These are phyloP conservation scores for Skeletonema grethae DNA, from an alignment of 108 stramenopile species.

Conservation along the genomic window DNA sequence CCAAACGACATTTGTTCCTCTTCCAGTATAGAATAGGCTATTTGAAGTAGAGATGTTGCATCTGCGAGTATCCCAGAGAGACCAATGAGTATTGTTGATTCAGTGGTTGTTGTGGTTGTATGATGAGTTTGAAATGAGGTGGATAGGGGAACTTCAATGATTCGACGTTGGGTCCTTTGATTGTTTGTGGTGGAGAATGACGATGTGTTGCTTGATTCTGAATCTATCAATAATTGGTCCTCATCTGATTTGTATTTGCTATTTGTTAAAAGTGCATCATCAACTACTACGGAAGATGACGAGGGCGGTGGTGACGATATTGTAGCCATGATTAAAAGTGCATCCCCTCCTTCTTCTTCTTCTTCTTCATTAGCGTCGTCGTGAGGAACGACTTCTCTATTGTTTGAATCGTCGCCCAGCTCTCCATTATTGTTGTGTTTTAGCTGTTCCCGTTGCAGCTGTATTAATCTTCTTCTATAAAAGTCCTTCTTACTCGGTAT, in stretches of 20 bases:
- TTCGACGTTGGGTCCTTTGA: conserved; percentile 38
- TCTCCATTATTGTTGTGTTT: not conserved
- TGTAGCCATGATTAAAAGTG: conserved; percentile 40
- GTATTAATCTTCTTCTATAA: no score
- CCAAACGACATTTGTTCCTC: conserved; percentile 49
- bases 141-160: conserved; percentile 45
- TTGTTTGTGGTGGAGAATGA: not conserved
- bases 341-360: conserved; percentile 19
- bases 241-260: not conserved
- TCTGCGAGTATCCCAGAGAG: conserved; percentile 75
- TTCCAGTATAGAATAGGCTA: conserved; percentile 33
- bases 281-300: not conserved
- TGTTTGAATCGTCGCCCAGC: not conserved
- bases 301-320: conserved; percentile 23
- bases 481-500: conserved; percentile 8
- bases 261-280: not conserved
- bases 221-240: conserved; percentile 3
- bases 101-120: conserved; percentile 17
- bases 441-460: no score
- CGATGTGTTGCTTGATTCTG: conserved; percentile 10
- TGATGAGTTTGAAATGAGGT: conserved; percentile 6
- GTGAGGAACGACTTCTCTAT: not conserved
- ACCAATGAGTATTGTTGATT: conserved; percentile 42
- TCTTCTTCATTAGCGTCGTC: not conserved
- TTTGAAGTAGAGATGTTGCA: conserved; percentile 44